phyloP scores from a whole-genome alignment of 352 stramenopile species.

The Phytophthora syringae region DNA sequence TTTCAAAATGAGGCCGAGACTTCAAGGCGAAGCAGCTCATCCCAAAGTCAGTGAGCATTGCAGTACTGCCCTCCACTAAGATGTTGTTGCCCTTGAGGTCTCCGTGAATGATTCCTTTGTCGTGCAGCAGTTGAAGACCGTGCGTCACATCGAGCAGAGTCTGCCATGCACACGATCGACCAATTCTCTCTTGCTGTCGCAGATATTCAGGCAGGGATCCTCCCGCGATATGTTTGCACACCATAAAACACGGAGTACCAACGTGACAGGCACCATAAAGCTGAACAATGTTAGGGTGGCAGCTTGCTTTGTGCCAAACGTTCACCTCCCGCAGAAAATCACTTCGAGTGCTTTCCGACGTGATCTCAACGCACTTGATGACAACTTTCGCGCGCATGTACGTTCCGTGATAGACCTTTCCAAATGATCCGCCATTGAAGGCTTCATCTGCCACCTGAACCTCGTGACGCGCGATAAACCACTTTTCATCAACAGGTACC shows the following conservation, averaged over 20 bases:
- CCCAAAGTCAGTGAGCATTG: slow-evolving; percentile 16
- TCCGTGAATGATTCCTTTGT: slow-evolving; percentile 6
- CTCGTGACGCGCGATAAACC: slow-evolving; percentile 4
- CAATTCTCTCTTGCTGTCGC: neutral
- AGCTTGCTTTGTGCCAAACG: slow-evolving; percentile 2
- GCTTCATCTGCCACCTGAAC: neutral
- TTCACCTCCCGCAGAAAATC: slow-evolving; percentile 18
- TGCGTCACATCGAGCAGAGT: slow-evolving; percentile 9
- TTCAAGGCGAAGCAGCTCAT: slow-evolving; percentile 5
- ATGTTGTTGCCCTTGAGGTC: slow-evolving; percentile 19
- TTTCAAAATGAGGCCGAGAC: neutral
- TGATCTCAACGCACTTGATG: slow-evolving; percentile 11
- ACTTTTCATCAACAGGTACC: neutral
- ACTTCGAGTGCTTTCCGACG: neutral
- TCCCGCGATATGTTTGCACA: slow-evolving; percentile 6
- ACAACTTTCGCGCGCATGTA: neutral
- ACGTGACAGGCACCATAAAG: slow-evolving; percentile 12
- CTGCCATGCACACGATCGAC: neutral
- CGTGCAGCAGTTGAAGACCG: slow-evolving; percentile 10
- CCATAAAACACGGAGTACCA: slow-evolving; percentile 11
- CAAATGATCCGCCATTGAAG: slow-evolving; percentile 1
- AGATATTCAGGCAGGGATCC: slow-evolving; percentile 7
- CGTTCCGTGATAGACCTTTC: slow-evolving; percentile 5
- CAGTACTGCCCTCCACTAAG: slow-evolving; percentile 3
- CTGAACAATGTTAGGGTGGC: slow-evolving; percentile 10